Base-by-base conservation (phyloP, 2,329 filamentous ascomycete genomes). In the Neonectria punicea region DNA sequence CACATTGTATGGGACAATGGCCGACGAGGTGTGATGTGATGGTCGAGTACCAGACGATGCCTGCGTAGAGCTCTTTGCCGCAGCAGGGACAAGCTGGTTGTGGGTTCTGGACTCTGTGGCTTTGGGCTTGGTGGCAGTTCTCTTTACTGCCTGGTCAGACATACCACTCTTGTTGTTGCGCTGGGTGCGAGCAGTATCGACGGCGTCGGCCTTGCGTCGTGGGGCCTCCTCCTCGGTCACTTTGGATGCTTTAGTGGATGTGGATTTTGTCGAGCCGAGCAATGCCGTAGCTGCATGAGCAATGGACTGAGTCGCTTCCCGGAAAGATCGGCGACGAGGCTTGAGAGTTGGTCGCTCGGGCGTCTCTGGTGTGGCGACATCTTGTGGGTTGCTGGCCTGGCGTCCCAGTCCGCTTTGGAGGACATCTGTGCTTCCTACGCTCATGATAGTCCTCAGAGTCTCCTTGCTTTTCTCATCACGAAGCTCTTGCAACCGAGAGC, bases 391-490 rank as follows among this genome's bases (percentile, higher is more conserved):
- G 53, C 39, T 57, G 43, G 43, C 30, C 20, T 57, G 59, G n/a
- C 63, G 62, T 25, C 46, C 67, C 34, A 60, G 51, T 28, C 49
- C 58, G 1, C 30, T 56, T 34, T 57, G 57, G 16, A 71, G 56
- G 3, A 67, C 66, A 50, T 84, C 82, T 18, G 81, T 74, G 53
- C 83, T 86, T 6, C 81, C 83, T 9, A 85, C 83, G 63, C 84
- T 86, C 56, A 86, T 71, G 18, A 86, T 85, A 1, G 84, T 86
- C 56, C 82, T 82, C 28, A 86, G 71, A 0, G 82, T 84, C 28
- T 85, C 84, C 67, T 81, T 80, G 70, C 81, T 85, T n/a, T 78
- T 70, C 34, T 82, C 80, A 0, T 76, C 74, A 49, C 78, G 80
- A 50, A 83, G 68, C 6, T 75, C 72, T 11, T 81, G 67, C 44